Percentiles rank a stretch among this genome's conserved stretches.
Conservation (phyloP, 441 rosid species). For the Dalechampia spathulata region DNA sequence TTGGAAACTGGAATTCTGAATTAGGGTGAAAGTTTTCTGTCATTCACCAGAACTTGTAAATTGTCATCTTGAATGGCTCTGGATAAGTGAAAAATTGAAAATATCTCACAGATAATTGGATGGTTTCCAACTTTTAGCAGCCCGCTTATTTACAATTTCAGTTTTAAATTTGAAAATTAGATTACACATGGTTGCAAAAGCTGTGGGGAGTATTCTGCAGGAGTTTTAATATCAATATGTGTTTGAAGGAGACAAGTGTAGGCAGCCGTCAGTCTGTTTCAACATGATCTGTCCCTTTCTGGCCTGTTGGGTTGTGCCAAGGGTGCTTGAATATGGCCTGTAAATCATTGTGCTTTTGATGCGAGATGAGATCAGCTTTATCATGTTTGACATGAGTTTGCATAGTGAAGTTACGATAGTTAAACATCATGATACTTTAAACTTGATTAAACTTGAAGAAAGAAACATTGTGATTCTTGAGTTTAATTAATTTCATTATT, state of each 20-base stretch:
- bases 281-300: background rate
- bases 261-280: background rate
- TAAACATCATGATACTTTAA: background rate
- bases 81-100: background rate
- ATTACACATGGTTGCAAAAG: background rate
- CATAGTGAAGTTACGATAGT: background rate
- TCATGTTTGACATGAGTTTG: background rate
- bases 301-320: background rate
- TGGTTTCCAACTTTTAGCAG: too few relatives aligned
- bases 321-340: background rate
- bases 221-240: background rate
- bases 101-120: too few relatives aligned
- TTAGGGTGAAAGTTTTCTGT: too few relatives aligned
- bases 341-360: background rate
- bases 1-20: background rate
- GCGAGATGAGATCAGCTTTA: background rate
- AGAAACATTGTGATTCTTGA: background rate
- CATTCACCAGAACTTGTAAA: too few relatives aligned
- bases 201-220: background rate
- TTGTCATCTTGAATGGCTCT: background rate
- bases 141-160: too few relatives aligned
- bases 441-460: background rate
- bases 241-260: background rate
- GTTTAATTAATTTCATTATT: background rate
- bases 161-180: too few relatives aligned